Conservation (phyloP, 805 yeast genomes). For the Ascoidea asiatica region DNA sequence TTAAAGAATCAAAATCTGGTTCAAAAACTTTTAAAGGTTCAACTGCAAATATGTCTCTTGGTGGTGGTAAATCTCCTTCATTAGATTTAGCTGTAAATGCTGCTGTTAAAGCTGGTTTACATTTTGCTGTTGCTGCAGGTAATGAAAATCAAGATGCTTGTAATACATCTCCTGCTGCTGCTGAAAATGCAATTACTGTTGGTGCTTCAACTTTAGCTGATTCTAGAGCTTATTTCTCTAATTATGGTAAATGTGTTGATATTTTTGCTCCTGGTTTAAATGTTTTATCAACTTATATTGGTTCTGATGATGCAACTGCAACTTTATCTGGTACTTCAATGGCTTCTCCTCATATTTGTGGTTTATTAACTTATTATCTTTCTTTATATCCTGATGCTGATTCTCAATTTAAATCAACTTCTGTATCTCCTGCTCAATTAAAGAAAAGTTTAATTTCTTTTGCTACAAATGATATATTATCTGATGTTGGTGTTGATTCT, state of each 20-base stretch:
- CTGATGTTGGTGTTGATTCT: conserved; percentile 32
- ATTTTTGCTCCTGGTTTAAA: conserved; percentile 94
- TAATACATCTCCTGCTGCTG: conserved; percentile 82
- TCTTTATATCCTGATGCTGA: conserved; percentile 70
- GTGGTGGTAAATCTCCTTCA: conserved; percentile 85
- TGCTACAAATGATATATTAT: conserved; percentile 34
- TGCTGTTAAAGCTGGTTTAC: conserved; percentile 78
- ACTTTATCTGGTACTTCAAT: conserved; percentile 90
- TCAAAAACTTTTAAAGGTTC: conserved; percentile 70
- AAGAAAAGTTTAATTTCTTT: conserved; percentile 37
- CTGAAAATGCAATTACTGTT: conserved; percentile 75
- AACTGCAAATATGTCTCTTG: conserved; percentile 85
- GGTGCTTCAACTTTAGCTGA: conserved; percentile 91
- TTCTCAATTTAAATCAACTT: conserved; percentile 35
- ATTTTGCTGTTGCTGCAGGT: conserved; percentile 95
- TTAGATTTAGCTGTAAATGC: conserved; percentile 82
- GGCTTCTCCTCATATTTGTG: conserved; percentile 97
- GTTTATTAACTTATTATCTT: conserved; percentile 78
- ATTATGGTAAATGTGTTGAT: conserved; percentile 92
- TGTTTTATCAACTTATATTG: conserved; percentile 73
- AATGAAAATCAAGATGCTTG: conserved; percentile 91
- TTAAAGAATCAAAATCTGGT: conserved; percentile 33
- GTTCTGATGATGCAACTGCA: conserved; percentile 64
- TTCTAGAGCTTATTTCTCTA: conserved; percentile 87
- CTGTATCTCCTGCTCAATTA: conserved; percentile 37